phyloP scores from a whole-genome alignment of 2,329 filamentous ascomycete species.

The Botryotinia calthae region DNA sequence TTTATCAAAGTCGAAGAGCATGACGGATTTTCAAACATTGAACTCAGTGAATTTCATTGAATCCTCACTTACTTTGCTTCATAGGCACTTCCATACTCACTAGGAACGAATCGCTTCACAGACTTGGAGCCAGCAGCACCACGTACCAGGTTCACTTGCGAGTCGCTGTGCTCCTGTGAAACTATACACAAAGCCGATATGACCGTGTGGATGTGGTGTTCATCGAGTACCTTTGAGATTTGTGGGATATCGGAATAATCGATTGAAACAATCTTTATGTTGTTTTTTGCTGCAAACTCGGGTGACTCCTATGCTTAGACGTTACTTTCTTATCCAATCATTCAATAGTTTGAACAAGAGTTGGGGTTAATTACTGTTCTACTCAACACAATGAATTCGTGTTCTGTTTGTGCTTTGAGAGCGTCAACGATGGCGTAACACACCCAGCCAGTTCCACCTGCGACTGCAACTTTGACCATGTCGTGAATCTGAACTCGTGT shows the following conservation, averaged over 20 bases:
- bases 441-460: conserved; percentile 35
- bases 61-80: conserved; percentile 29
- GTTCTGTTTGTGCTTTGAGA: conserved; percentile 31
- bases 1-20: too few species aligned
- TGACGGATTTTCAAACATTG: too few species aligned
- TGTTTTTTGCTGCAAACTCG: not conserved
- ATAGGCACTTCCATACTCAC: conserved; percentile 43
- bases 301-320: not conserved
- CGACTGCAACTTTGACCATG: conserved; percentile 21
- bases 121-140: conserved; percentile 37
- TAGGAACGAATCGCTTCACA: conserved; percentile 42
- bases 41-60: too few species aligned
- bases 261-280: not conserved
- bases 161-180: conserved; percentile 34
- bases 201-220: conserved; percentile 34
- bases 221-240: conserved; percentile 20
- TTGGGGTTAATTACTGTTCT: conserved; percentile 31
- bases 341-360: not conserved
- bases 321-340: not conserved
- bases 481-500: not conserved
- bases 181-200: conserved; percentile 42
- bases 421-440: conserved; percentile 35
- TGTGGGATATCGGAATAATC: not conserved
- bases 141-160: conserved; percentile 40
- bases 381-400: conserved; percentile 36